Evolutionary conservation across 2,329 filamentous ascomycete species (phyloP).

Genomic region (Aspergillus puulaauensis): DNA sequence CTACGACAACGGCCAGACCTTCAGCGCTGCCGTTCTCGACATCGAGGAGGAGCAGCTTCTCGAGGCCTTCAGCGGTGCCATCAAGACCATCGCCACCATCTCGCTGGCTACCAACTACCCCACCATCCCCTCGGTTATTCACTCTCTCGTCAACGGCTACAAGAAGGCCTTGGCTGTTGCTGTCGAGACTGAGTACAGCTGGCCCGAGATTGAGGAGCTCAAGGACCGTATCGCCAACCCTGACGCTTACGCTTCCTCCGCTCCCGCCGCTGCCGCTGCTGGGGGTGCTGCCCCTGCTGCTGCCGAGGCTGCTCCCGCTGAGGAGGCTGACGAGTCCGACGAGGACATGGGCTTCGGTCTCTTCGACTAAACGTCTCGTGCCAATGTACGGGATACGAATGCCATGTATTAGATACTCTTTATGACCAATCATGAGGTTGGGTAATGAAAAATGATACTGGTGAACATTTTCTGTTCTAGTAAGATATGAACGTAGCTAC

Average conservation of each 20-base stretch:
- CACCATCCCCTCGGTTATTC: conserved; percentile 91
- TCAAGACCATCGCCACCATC: conserved; percentile 83
- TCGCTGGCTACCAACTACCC: conserved; percentile 94
- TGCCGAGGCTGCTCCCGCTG: conserved; percentile 58
- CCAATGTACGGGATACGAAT: conserved; percentile 26
- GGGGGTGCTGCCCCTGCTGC: conserved; percentile 52
- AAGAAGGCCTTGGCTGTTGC: conserved; percentile 91
- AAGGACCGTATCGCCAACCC: conserved; percentile 99
- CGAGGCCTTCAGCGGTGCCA: conserved; percentile 73
- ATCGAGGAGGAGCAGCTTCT: conserved; percentile 94
- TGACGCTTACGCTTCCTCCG: conserved; percentile 86
- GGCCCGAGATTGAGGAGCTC: conserved; percentile 94
- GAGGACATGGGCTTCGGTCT: conserved; percentile 72
- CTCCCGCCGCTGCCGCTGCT: conserved; percentile 67
- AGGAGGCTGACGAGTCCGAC: conserved; percentile 66
- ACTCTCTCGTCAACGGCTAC: conserved; percentile 96
- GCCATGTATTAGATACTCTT: conserved; percentile 41
- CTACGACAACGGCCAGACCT: conserved; percentile 96
- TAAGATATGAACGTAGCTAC: conserved; percentile 35
- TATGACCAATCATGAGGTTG: conserved; percentile 31
- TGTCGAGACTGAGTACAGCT: conserved; percentile 85
- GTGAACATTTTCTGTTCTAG: conserved; percentile 16
- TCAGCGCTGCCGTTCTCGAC: conserved; percentile 82
- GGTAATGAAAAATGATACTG: conserved; percentile 33
- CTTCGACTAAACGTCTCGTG: conserved; percentile 59